phyloP scores from a whole-genome alignment of 768 basidiomycete species.

The Tylopilus sp. region DNA sequence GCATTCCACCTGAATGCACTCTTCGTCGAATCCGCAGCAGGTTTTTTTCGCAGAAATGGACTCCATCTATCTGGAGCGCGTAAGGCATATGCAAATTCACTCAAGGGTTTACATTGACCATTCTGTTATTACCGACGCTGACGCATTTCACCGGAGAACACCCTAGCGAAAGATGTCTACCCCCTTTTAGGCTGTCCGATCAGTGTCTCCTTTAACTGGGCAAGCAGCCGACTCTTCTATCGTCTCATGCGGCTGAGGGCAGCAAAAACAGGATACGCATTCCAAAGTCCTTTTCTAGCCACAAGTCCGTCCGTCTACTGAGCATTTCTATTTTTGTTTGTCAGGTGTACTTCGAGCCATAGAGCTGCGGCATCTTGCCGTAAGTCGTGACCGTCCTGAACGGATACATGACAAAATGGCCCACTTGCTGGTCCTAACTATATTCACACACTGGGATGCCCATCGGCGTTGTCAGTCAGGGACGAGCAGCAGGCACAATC shows the following conservation, averaged over 20 bases:
- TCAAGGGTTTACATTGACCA: not conserved
- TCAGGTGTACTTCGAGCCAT: not conserved
- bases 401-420: not conserved
- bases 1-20: constrained; percentile 1
- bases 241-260: not conserved
- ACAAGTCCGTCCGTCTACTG: not conserved
- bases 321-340: not conserved
- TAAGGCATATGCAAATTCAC: constrained; percentile 3
- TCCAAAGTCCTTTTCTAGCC: not conserved
- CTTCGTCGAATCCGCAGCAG: constrained; percentile 7
- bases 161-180: not conserved
- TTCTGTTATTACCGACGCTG: constrained; percentile 17
- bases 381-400: not conserved
- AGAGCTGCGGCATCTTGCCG: not conserved
- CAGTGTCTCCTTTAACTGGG: not conserved
- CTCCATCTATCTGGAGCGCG: constrained; percentile 4
- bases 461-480: constrained; percentile 2
- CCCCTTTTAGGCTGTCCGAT: constrained; percentile 2
- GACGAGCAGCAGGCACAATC: constrained; percentile 14
- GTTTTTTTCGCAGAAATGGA: constrained; percentile 6
- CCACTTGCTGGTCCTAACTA: not conserved
- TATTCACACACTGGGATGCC: not conserved
- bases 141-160: constrained; percentile 5
- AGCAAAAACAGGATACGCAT: not conserved
- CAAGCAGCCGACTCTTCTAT: constrained; percentile 8